Conservation (phyloP, 352 stramenopile genomes). For the Phytophthora constricta region DNA sequence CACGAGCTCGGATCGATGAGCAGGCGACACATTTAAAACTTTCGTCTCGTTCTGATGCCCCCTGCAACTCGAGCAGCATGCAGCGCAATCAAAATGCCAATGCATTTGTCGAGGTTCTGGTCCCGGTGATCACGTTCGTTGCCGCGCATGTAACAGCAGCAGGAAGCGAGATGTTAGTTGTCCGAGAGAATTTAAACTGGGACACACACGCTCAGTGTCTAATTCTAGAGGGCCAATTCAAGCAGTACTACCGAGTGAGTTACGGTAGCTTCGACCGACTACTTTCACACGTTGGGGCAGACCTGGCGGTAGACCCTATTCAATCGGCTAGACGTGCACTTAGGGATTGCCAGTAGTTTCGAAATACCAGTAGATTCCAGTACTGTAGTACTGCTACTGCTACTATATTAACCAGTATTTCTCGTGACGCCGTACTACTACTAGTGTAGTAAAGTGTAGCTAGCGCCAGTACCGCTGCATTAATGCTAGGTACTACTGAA, state of each 20-base stretch:
- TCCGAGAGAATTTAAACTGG: not conserved
- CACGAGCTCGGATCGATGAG: too few species aligned
- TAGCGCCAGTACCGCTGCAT: too few species aligned
- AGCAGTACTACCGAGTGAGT: not conserved
- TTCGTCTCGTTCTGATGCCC: not conserved
- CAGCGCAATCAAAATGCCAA: not conserved
- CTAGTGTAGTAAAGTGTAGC: too few species aligned
- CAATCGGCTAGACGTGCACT: constrained; percentile 7
- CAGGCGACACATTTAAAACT: not conserved
- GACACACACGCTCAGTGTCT: not conserved
- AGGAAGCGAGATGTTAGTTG: not conserved
- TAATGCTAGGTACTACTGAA: too few species aligned
- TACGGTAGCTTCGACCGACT: not conserved
- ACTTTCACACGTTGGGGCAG: not conserved
- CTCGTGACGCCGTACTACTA: too few species aligned
- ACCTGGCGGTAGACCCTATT: too few species aligned
- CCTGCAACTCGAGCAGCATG: not conserved
- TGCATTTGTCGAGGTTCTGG: not conserved
- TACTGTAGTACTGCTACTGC: too few species aligned
- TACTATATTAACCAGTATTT: too few species aligned
- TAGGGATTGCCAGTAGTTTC: too few species aligned
- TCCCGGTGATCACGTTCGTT: not conserved
- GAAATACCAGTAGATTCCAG: too few species aligned
- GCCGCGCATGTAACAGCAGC: not conserved
- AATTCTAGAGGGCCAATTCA: not conserved